Evolutionary conservation across 306 rosid genomes (phyloP).

Genomic region (Ormosia semicastrata): DNA sequence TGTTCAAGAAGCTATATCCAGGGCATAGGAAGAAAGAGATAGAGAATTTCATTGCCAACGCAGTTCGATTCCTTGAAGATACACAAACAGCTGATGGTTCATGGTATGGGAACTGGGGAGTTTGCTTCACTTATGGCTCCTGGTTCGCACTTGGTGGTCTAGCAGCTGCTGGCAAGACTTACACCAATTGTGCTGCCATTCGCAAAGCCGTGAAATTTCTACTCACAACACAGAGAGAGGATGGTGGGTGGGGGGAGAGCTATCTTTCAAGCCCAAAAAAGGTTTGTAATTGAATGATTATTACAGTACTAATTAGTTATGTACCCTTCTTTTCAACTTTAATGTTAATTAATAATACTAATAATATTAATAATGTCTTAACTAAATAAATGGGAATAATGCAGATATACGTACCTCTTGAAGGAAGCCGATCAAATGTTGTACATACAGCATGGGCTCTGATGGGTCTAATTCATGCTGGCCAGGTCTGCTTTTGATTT

Average conservation of each 20-base stretch:
- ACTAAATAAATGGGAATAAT: neutral
- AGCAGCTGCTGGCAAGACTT: conserved; percentile 58
- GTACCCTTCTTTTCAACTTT: neutral
- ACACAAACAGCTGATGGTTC: conserved; percentile 44
- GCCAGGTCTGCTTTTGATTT: conserved; percentile 40
- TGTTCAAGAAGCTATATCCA: conserved; percentile 45
- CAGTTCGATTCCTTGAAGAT: conserved; percentile 36
- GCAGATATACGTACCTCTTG: conserved; percentile 52
- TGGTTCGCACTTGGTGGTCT: conserved; percentile 68
- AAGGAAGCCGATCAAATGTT: conserved; percentile 54
- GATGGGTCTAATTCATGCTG: conserved; percentile 61
- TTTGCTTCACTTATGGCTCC: conserved; percentile 62
- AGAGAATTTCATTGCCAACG: conserved; percentile 32
- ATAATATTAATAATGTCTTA: neutral
- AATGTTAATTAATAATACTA: neutral
- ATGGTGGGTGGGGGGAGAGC: conserved; percentile 87
- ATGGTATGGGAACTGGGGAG: conserved; percentile 65
- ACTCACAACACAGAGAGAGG: conserved; percentile 40
- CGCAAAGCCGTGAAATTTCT: conserved; percentile 55
- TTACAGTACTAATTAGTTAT: neutral
- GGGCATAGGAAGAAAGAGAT: conserved; percentile 45
- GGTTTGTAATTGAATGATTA: conserved; percentile 11
- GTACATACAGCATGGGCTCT: conserved; percentile 77
- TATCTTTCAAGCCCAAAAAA: conserved; percentile 54
- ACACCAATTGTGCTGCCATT: conserved; percentile 36